Evolutionary conservation across 176 grass and related monocot genomes (phyloP), one percentile per base, ranked within the genome.

Genomic region (Oryza glaberrima): DNA sequence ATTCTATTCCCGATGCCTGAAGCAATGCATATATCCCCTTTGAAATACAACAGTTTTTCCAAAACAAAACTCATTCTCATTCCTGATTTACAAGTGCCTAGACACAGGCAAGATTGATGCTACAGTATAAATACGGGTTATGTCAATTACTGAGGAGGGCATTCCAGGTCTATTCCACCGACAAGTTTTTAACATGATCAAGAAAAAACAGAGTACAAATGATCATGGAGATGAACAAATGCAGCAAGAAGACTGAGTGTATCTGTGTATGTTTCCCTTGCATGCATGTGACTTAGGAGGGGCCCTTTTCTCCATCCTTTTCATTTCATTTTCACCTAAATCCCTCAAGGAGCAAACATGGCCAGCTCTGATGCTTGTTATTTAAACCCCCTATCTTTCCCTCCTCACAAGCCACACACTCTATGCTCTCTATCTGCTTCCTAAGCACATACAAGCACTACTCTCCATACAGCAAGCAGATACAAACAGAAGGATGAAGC

Each of bases 391-490:
- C 45, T 51, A 22, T 51, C 43, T 84, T 87, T 75, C 83, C 68
- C 85, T 86, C 76, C 45, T 80, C 89, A 90, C 86, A 80, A 17
- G 58, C 71, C 84, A 46, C 84, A 69, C 82, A 36, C 69, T 1
- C 52, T 26, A 5, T 56, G 16, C 35, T 81, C 71, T 72, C 58
- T 76, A 79, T 54, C 74, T 54, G n/a, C 63, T 64, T 65, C 23
- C 75, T 35, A 64, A 61, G 73, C 58, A 32, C 67, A 77, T 64
- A 77, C 68, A 81, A 76, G 52, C 88, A 77, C 85, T 64, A 85
- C 68, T 84, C 82, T 80, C 80, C 77, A 97, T 83, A 92, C 86
- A 87, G 85, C 85, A 80, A 82, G 36, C 34, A 85, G 83, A 85
- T 81, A 92, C 73, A 65, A 77, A 82, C 77, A 89, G 78, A 36